phyloP scores from a whole-genome alignment of 805 yeast genomes.

The Cyberlindnera amylophila region DNA sequence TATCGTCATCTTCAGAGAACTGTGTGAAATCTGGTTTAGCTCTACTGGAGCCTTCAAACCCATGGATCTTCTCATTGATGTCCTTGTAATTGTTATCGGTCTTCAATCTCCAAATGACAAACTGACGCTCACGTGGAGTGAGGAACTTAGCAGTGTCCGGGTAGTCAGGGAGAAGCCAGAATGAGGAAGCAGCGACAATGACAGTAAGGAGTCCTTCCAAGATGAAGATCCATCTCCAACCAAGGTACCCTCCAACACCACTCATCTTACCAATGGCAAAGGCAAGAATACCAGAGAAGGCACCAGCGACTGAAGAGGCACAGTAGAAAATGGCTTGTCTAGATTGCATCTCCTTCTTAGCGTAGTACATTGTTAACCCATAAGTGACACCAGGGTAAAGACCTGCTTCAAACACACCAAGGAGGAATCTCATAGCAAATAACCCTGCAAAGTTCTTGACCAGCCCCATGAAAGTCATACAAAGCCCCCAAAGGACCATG shows the following conservation, averaged over 20 bases:
- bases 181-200: constrained; percentile 5
- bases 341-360: constrained; percentile 23
- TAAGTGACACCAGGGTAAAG: constrained; percentile 18
- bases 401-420: constrained; percentile 19
- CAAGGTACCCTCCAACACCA: constrained; percentile 15
- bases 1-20: constrained; percentile 14
- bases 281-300: constrained; percentile 24
- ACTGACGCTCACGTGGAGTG: constrained; percentile 16
- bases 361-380: constrained; percentile 25
- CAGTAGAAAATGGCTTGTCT: constrained; percentile 25
- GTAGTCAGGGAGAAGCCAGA: constrained; percentile 18
- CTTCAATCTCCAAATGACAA: constrained; percentile 13
- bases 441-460: constrained; percentile 17
- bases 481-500: constrained; percentile 17
- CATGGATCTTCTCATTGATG: constrained; percentile 4
- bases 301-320: constrained; percentile 22
- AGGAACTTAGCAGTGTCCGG: constrained; percentile 21
- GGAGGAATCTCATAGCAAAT: constrained; percentile 12
- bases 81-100: constrained; percentile 11
- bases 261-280: constrained; percentile 24
- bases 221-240: constrained; percentile 24
- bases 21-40: constrained; percentile 8
- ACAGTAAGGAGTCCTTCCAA: constrained; percentile 20
- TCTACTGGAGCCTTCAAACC: constrained; percentile 8
- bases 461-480: constrained; percentile 17